Evolutionary conservation across 2,329 filamentous ascomycete species (phyloP).

Genomic region (Apiospora malaysiana): DNA sequence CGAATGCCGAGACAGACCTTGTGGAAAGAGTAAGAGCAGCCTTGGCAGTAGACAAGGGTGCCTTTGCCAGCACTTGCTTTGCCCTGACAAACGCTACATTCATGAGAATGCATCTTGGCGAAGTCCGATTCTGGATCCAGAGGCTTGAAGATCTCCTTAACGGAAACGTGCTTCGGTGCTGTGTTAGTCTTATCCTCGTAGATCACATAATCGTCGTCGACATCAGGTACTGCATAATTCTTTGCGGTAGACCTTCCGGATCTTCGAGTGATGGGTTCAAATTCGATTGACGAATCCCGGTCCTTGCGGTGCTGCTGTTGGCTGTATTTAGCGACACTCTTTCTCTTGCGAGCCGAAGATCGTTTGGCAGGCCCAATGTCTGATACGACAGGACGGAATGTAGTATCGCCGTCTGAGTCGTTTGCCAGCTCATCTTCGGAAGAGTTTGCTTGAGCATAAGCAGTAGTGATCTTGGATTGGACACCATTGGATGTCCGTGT

Average conservation of each 20-base stretch:
- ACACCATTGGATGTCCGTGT: constrained; percentile 20
- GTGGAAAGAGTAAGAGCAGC: constrained; percentile 85
- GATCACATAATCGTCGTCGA: constrained; percentile 65
- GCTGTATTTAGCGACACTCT: constrained; percentile 29
- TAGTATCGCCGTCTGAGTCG: constrained; percentile 28
- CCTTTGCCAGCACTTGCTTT: constrained; percentile 64
- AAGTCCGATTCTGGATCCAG: constrained; percentile 70
- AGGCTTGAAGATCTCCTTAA: constrained; percentile 76
- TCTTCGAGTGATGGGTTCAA: constrained; percentile 53
- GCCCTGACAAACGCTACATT: constrained; percentile 75
- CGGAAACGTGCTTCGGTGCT: constrained; percentile 63
- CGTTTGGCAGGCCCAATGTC: constrained; percentile 34
- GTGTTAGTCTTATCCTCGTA: constrained; percentile 51
- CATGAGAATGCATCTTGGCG: constrained; percentile 68
- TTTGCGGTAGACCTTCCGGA: constrained; percentile 52
- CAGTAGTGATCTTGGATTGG: not conserved
- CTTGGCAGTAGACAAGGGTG: constrained; percentile 84
- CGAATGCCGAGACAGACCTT: constrained; percentile 80
- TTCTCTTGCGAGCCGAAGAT: constrained; percentile 30
- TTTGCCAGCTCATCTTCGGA: constrained; percentile 42
- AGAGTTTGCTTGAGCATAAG: constrained; percentile 22
- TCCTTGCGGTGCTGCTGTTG: constrained; percentile 28
- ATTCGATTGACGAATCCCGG: constrained; percentile 55
- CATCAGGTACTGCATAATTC: constrained; percentile 57
- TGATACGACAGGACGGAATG: constrained; percentile 34